phyloP scores from a whole-genome alignment of 2,329 filamentous ascomycete genomes.

The Knufia fluminis region DNA sequence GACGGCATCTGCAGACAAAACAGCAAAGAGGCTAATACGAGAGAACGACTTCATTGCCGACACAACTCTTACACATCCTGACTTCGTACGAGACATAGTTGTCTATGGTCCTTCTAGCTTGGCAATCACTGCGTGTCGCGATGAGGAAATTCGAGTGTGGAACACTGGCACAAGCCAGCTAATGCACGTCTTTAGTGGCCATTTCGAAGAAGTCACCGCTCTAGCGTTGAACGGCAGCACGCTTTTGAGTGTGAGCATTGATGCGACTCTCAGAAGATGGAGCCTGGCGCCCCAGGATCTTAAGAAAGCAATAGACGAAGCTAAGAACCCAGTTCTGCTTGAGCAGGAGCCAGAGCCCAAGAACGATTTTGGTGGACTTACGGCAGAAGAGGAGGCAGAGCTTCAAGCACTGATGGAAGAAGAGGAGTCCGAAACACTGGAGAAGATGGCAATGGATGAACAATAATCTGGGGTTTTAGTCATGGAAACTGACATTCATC shows the following conservation, averaged over 20 bases:
- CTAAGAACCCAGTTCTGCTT: constrained; percentile 34
- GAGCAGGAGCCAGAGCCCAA: constrained; percentile 39
- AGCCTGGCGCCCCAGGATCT: constrained; percentile 56
- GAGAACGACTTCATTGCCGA: constrained; percentile 59
- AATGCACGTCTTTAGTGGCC: constrained; percentile 65
- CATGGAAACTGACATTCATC: background rate
- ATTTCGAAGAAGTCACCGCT: constrained; percentile 88
- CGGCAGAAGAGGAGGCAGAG: constrained; percentile 85
- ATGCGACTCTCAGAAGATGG: constrained; percentile 82
- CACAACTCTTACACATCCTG: constrained; percentile 67
- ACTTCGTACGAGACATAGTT: constrained; percentile 78
- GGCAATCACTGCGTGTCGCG: constrained; percentile 78
- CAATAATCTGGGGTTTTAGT: constrained; percentile 11
- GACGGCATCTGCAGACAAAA: constrained; percentile 89
- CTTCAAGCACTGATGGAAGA: constrained; percentile 84
- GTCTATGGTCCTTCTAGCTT: constrained; percentile 61
- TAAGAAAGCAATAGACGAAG: constrained; percentile 47
- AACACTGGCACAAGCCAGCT: constrained; percentile 62
- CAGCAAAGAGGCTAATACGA: constrained; percentile 67
- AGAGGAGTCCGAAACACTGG: constrained; percentile 38
- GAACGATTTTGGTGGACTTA: constrained; percentile 47
- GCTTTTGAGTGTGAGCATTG: constrained; percentile 77
- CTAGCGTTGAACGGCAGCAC: constrained; percentile 49
- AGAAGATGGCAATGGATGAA: constrained; percentile 20
- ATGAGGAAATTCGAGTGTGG: constrained; percentile 90